Evolutionary conservation across 75 land plant species (phyloP).

Genomic region (Selaginella moellendorffii): DNA sequence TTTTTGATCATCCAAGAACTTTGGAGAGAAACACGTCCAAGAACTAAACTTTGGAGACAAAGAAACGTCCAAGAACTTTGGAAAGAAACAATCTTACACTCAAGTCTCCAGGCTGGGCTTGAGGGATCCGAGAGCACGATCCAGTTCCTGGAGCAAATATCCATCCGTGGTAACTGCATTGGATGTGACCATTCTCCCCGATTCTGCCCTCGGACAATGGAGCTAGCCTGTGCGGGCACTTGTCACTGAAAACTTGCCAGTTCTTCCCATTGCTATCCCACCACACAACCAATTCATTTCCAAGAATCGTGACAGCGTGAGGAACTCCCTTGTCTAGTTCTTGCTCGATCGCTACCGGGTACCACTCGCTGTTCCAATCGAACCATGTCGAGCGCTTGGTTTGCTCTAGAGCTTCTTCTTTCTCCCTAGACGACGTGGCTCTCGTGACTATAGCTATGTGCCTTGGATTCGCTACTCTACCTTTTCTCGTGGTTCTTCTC

Average conservation of each 20-base stretch:
- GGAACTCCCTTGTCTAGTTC: constrained; percentile 46
- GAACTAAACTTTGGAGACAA: too few species aligned
- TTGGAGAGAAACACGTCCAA: too few species aligned
- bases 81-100: too few species aligned
- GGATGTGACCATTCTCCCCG: constrained; percentile 33
- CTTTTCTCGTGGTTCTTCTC: too few species aligned
- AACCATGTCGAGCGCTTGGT: constrained; percentile 8
- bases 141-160: constrained; percentile 33
- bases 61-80: too few species aligned
- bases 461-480: too few species aligned
- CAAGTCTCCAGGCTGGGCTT: constrained; percentile 30
- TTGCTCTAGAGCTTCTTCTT: too few species aligned
- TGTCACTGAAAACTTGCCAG: constrained; percentile 47
- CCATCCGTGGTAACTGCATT: constrained; percentile 68
- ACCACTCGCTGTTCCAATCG: constrained; percentile 48
- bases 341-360: constrained; percentile 36
- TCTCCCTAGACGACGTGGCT: too few species aligned
- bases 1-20: too few species aligned
- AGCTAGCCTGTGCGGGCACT: constrained; percentile 52
- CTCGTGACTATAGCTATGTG: too few species aligned
- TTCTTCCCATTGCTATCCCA: constrained; percentile 33
- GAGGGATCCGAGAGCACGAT: constrained; percentile 39
- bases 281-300: constrained; percentile 47
- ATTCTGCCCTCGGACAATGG: constrained; percentile 66
- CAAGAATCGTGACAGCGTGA: constrained; percentile 31